Evolutionary conservation across 352 stramenopile genomes (phyloP), one percentile per base, ranked within the genome.

Genomic region (Phytophthora hybrid): DNA sequence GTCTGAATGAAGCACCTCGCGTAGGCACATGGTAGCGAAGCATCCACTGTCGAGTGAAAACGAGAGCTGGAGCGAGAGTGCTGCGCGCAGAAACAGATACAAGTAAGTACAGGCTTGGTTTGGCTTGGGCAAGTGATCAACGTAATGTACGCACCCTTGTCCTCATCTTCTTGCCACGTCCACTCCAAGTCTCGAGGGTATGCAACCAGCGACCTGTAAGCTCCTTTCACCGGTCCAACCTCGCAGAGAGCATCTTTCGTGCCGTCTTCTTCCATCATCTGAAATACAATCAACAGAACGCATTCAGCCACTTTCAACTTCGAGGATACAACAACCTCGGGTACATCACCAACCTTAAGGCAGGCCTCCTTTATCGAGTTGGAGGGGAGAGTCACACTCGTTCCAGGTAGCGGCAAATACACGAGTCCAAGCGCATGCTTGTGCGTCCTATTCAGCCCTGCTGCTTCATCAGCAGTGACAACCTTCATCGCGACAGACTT

Each of bases 21-120:
- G 89, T 10, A 95, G 72, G 63, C 85, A 92, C 82, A 95, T 94
- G 4, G 89, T 95, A 14, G 89, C 89, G 65, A 94, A 95, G 19
- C 78, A 89, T 3, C 89, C 89, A 46, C 77, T 89, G 9, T 80
- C 71, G 8, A 94, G 76, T 19, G 80, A 82, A 51, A 95, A 93
- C 56, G 79, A 78, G 41, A 89, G 29, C 39, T 77, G 64, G n/a
- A 81, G 71, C 14, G 66, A 55, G 3, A 59, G 62, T 34, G 59
- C 64, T 78, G 29, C 8, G 34, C 14, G 34, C 34, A 41, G 34
- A 13, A 16, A 4, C 34, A 16, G 8, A 10, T 37, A 37, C 32
- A 10, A 37, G 23, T 1, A 26, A 39, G 34, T 41, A 41, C 34
- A 41, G 8, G 11, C 10, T 26, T 26, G 23, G 23, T 3, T 14